phyloP scores from a whole-genome alignment of 305 asterid genomes.

The Rubia occidens region DNA sequence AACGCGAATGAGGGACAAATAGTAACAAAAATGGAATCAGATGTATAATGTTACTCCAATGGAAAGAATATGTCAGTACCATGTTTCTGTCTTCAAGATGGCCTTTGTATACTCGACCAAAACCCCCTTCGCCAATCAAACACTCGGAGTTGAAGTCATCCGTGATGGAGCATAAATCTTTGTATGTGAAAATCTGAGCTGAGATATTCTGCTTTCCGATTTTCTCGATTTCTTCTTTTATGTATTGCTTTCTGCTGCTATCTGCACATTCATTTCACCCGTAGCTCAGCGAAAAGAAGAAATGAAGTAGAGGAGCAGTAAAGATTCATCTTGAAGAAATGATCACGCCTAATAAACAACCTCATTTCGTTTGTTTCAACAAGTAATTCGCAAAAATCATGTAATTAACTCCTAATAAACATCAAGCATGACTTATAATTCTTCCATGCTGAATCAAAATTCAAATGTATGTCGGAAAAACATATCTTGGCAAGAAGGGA shows the following conservation, averaged over 20 bases:
- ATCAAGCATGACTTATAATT: background rate
- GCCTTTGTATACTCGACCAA: conserved; percentile 81
- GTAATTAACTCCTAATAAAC: background rate
- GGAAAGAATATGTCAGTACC: conserved; percentile 20
- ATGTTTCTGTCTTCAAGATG: conserved; percentile 32
- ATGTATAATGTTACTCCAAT: no score
- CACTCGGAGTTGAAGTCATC: conserved; percentile 36
- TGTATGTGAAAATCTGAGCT: conserved; percentile 50
- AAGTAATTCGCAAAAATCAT: background rate
- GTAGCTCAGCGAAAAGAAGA: background rate
- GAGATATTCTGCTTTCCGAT: conserved; percentile 62
- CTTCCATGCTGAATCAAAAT: background rate
- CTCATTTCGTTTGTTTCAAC: background rate
- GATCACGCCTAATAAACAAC: background rate
- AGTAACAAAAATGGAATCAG: background rate
- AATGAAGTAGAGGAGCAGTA: background rate
- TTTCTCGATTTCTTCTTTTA: conserved; percentile 36
- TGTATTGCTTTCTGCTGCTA: conserved; percentile 30
- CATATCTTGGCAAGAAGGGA: background rate
- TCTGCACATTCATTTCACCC: conserved; percentile 35
- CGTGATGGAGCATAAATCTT: conserved; percentile 45
- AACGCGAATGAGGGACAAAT: background rate
- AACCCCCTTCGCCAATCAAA: conserved; percentile 87
- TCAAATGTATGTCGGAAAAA: background rate
- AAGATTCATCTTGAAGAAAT: background rate